Evolutionary conservation across 305 asterid genomes (phyloP), one percentile per base, ranked within the genome.

Genomic region (Ilex paraguariensis): DNA sequence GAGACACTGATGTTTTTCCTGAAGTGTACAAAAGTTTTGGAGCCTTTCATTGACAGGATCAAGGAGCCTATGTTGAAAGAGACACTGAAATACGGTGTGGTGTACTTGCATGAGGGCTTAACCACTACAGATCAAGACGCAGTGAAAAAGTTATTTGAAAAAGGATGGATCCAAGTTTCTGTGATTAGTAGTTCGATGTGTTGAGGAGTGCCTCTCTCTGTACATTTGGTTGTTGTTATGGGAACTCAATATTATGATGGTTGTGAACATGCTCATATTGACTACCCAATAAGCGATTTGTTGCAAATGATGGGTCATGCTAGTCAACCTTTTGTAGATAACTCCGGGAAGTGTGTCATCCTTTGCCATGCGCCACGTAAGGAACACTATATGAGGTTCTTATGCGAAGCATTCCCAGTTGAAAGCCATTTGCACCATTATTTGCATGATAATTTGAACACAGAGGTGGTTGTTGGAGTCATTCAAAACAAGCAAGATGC

Each of bases 251-350:
- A 85, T 62, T 90, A 85, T 55, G 97, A 92, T 63, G 95, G 97
- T 70, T 70, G 86, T 66, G 95, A 91, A 79, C 86, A 83, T 77
- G 87, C 94, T 54, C 95, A 82, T 63, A 79, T 84, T 59, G 97
- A 87, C 73, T 92, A 89, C 70, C 95, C 96, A 3, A 95, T 92
- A 54, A 85, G 87, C 45, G 97, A 89, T 75, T 79, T 92, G 66
- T 78, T 92, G 79, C 95, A 92, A 84, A 92, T 92, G 97, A 89
- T 92, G 96, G 97, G 97, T 49, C 96, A 89, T 76, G 97, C 97
- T 66, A 84, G 97, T 71, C 90, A 95, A 56, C 98, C 98, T 68
- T 87, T 86, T 39, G 75, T 83, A 48, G 96, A 91, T 76, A 86
- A 81, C 62, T 86, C 92, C 2, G 97, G 99, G 61, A 90, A 90